A percentile compares a stretch with the other conserved stretches of the same genome.
phyloP scores from a whole-genome alignment of 2,329 filamentous ascomycete genomes.

The Phaeomoniella chlamydospora region DNA sequence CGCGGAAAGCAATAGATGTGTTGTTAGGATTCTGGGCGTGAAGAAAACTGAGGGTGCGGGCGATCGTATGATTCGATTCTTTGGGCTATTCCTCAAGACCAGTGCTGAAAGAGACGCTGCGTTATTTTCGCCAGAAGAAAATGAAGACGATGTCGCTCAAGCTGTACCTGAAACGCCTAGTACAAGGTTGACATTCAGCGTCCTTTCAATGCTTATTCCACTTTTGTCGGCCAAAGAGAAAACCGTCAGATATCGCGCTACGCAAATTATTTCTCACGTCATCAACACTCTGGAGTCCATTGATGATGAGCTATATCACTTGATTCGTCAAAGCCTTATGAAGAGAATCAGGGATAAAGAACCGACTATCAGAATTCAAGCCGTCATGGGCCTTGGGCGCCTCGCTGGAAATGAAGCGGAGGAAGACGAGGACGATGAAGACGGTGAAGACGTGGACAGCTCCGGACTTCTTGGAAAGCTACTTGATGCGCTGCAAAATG shows the following conservation, averaged over 20 bases:
- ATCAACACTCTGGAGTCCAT: conserved; percentile 87
- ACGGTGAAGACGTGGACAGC: conserved; percentile 48
- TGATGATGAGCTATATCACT: conserved; percentile 79
- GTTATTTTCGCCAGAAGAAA: not conserved
- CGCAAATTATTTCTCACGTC: conserved; percentile 79
- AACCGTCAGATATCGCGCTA: conserved; percentile 74
- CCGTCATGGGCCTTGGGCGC: conserved; percentile 75
- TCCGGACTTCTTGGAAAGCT: conserved; percentile 68
- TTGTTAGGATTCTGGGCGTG: conserved; percentile 67
- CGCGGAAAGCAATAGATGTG: conserved; percentile 66
- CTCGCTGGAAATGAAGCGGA: conserved; percentile 59
- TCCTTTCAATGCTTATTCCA: conserved; percentile 48
- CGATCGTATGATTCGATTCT: conserved; percentile 71
- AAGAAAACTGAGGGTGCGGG: conserved; percentile 86
- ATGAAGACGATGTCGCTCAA: not conserved
- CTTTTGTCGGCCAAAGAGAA: conserved; percentile 84
- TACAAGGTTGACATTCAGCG: conserved; percentile 56
- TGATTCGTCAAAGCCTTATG: conserved; percentile 62
- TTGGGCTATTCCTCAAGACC: conserved; percentile 72
- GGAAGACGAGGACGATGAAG: conserved; percentile 51
- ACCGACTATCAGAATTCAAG: conserved; percentile 78
- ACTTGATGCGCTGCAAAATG: conserved; percentile 78
- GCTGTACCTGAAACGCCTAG: conserved; percentile 66
- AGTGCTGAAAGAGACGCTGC: conserved; percentile 40
- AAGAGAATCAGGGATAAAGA: conserved; percentile 91